A percentile compares a stretch with the other conserved stretches of the same genome.
Evolutionary conservation across 176 grass and related monocot genomes (phyloP).

Genomic region (Phoenix roebelenii): DNA sequence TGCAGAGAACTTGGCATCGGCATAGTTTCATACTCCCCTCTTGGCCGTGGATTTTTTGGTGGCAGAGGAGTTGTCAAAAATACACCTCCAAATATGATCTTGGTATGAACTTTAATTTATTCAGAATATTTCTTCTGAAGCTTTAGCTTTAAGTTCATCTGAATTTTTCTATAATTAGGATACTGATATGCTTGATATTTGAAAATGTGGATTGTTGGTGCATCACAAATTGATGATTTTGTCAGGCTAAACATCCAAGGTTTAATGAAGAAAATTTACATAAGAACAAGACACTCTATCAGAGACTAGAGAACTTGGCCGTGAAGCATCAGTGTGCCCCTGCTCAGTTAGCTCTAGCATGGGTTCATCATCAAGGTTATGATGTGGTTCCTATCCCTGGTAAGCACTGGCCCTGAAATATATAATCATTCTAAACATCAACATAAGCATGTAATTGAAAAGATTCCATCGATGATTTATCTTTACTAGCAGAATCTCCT

Average conservation of each 20-base stretch:
- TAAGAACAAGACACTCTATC: too few relatives aligned
- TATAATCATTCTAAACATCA: too few relatives aligned
- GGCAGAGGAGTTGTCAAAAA: slow-evolving; percentile 44
- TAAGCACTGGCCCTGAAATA: slow-evolving; percentile 9
- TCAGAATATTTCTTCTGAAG: too few relatives aligned
- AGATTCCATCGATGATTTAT: too few relatives aligned
- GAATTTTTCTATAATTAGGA: too few relatives aligned
- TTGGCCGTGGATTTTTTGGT: slow-evolving; percentile 66
- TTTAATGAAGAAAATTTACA: slow-evolving; percentile 17
- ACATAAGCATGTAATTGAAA: too few relatives aligned
- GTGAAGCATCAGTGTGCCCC: slow-evolving; percentile 64
- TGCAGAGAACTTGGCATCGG: slow-evolving; percentile 72
- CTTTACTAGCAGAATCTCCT: too few relatives aligned
- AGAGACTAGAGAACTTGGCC: slow-evolving; percentile 36
- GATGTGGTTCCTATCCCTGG: slow-evolving; percentile 78
- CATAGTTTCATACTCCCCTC: slow-evolving; percentile 78
- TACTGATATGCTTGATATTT: neutral
- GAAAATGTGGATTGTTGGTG: too few relatives aligned
- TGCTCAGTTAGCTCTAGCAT: slow-evolving; percentile 65
- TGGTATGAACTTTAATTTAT: slow-evolving; percentile 26
- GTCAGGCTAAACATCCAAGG: slow-evolving; percentile 44
- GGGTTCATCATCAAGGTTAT: slow-evolving; percentile 71
- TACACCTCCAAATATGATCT: slow-evolving; percentile 38
- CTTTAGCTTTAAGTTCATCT: too few relatives aligned
- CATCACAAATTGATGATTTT: too few relatives aligned